A percentile compares a stretch with the other conserved stretches of the same genome.
These are phyloP conservation scores for Naegleria gruberi DNA, from an alignment of 208 protist species.

Conservation along the genomic window DNA sequence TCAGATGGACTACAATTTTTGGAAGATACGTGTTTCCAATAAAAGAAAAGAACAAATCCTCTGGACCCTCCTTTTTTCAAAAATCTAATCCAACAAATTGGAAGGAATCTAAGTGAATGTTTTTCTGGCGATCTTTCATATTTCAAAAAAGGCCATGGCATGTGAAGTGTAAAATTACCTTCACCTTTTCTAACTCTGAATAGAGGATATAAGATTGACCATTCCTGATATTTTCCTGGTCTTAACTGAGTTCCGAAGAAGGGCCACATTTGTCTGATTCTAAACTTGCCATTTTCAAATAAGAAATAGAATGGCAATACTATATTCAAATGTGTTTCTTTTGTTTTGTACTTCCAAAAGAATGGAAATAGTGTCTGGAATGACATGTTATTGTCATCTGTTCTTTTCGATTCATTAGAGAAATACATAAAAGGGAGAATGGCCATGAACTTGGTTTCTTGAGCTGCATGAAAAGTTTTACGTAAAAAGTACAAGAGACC, in stretches of 20 bases:
- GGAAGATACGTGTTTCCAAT: not conserved
- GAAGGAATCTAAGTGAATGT: not conserved
- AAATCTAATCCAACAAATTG: not conserved
- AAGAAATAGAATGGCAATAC: not conserved
- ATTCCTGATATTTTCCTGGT: not conserved
- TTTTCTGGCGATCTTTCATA: not conserved
- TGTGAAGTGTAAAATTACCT: not conserved
- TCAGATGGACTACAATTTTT: not conserved
- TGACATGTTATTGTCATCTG: not conserved
- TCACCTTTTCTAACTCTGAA: constrained; percentile 11
- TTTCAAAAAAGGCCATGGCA: not conserved
- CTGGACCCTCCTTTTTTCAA: not conserved
- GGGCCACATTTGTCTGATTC: not conserved
- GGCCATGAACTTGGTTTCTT: not conserved
- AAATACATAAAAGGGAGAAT: not conserved
- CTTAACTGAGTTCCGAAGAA: not conserved
- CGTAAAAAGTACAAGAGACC: not conserved
- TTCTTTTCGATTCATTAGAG: not conserved
- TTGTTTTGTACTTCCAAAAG: not conserved
- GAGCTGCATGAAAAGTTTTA: not conserved
- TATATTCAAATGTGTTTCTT: not conserved
- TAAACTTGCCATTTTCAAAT: not conserved
- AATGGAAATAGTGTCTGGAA: not conserved
- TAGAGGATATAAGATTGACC: not conserved
- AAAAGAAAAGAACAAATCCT: not conserved